Conservation (phyloP, 768 basidiomycete genomes). For the Rhodotorula toruloides region DNA sequence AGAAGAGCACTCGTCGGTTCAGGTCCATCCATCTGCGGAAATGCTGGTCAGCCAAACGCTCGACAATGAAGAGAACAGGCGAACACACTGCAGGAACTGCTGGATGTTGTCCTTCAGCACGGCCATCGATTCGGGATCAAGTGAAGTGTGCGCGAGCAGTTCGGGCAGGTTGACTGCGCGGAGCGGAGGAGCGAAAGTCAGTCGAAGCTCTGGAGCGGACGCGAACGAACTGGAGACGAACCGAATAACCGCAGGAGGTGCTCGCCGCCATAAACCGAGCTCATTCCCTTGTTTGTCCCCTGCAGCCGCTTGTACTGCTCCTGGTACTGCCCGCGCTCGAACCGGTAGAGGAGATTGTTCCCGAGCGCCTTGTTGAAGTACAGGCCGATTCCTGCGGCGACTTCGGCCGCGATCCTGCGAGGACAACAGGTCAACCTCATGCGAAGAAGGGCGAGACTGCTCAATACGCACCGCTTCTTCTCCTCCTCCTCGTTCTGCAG, state of each 20-base stretch:
- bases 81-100: conserved; percentile 68
- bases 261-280: conserved; percentile 85
- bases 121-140: conserved; percentile 78
- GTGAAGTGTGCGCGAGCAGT: conserved; percentile 80
- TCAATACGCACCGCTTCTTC: conserved; percentile 17
- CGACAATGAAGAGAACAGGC: neutral
- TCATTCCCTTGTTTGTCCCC: conserved; percentile 83
- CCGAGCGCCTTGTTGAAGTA: conserved; percentile 88
- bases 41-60: neutral
- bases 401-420: conserved; percentile 60
- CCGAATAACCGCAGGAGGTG: conserved; percentile 88
- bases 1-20: conserved; percentile 68
- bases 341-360: conserved; percentile 83
- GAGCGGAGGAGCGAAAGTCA: conserved; percentile 1
- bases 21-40: conserved; percentile 66
- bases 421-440: neutral
- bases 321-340: conserved; percentile 89
- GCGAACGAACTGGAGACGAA: conserved; percentile 46
- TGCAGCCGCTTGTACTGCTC: conserved; percentile 65
- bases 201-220: no score
- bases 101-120: conserved; percentile 84
- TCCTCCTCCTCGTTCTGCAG: conserved; percentile 46
- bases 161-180: conserved; percentile 71
- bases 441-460: neutral
- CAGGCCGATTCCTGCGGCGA: conserved; percentile 73